Conservation (phyloP, 352 stramenopile genomes). For the Globisporangium cederbergense region DNA sequence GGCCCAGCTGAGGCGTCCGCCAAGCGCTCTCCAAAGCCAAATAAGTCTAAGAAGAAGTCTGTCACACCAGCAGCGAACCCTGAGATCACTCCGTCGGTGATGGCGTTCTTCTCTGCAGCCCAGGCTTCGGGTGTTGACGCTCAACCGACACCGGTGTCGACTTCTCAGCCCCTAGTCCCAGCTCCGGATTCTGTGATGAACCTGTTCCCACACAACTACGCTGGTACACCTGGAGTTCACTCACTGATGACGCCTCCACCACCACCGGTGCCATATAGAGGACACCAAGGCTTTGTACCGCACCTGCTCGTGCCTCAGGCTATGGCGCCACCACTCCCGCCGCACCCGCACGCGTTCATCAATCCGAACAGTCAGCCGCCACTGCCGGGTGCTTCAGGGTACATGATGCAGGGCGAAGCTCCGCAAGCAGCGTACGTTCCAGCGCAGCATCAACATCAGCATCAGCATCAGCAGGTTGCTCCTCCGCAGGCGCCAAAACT, state of each 20-base stretch:
- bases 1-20: background rate
- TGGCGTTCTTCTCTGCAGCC: constrained; percentile 22
- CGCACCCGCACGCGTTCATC: constrained; percentile 23
- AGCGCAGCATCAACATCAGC: background rate
- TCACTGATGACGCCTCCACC: constrained; percentile 1
- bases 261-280: constrained; percentile 4
- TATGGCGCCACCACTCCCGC: constrained; percentile 16
- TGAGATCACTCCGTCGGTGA: constrained; percentile 16
- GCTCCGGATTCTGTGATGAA: constrained; percentile 23
- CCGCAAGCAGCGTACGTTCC: background rate
- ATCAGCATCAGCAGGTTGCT: background rate
- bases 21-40: constrained; percentile 1
- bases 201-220: constrained; percentile 60
- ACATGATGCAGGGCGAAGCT: background rate
- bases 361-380: constrained; percentile 17
- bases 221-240: background rate
- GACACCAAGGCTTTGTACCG: background rate
- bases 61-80: background rate
- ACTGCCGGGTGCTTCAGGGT: background rate
- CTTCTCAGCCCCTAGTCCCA: background rate
- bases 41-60: background rate
- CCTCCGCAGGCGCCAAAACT: background rate
- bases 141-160: constrained; percentile 8
- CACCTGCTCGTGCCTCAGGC: constrained; percentile 13
- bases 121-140: constrained; percentile 7